Percentiles rank a stretch among this genome's conserved stretches.
Conservation (phyloP, 2,329 filamentous ascomycete species). For the Amylocarpus encephaloides region DNA sequence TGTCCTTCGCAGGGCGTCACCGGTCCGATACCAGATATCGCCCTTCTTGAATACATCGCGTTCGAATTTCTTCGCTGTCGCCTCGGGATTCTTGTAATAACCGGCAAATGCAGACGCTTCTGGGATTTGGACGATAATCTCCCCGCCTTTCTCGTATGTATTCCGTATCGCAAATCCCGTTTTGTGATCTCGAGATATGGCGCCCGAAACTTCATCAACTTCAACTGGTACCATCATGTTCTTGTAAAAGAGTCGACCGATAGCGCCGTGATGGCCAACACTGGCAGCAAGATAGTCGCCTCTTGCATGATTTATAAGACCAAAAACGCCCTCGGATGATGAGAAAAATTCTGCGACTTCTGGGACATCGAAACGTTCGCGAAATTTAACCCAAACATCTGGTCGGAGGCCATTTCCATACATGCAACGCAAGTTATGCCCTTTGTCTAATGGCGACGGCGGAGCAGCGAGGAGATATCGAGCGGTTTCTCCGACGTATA, state of each 20-base stretch:
- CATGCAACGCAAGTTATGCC: conserved; percentile 53
- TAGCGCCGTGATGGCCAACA: conserved; percentile 65
- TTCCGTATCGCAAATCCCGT: conserved; percentile 62
- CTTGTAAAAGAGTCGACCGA: conserved; percentile 47
- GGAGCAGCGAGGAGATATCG: conserved; percentile 67
- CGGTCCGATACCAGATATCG: conserved; percentile 58
- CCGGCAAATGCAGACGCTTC: conserved; percentile 54
- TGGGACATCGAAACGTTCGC: conserved; percentile 55
- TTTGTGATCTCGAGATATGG: conserved; percentile 57
- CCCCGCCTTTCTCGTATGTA: conserved; percentile 63
- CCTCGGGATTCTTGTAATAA: conserved; percentile 62
- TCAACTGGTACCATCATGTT: conserved; percentile 59
- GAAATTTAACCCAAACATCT: conserved; percentile 60
- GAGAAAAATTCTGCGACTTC: conserved; percentile 71
- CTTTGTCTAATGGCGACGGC: conserved; percentile 52
- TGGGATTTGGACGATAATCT: conserved; percentile 61
- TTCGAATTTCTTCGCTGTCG: conserved; percentile 60
- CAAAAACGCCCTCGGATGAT: conserved; percentile 66
- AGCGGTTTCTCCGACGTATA: conserved; percentile 73
- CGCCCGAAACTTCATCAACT: conserved; percentile 62
- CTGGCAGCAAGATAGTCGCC: conserved; percentile 57
- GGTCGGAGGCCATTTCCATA: conserved; percentile 63
- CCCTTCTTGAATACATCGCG: conserved; percentile 59
- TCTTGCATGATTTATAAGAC: conserved; percentile 51
- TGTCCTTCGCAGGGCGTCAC: conserved; percentile 58